A percentile compares a stretch with the other conserved stretches of the same genome.
Evolutionary conservation across 805 yeast genomes (phyloP).

Genomic region (Starmera amethionina): DNA sequence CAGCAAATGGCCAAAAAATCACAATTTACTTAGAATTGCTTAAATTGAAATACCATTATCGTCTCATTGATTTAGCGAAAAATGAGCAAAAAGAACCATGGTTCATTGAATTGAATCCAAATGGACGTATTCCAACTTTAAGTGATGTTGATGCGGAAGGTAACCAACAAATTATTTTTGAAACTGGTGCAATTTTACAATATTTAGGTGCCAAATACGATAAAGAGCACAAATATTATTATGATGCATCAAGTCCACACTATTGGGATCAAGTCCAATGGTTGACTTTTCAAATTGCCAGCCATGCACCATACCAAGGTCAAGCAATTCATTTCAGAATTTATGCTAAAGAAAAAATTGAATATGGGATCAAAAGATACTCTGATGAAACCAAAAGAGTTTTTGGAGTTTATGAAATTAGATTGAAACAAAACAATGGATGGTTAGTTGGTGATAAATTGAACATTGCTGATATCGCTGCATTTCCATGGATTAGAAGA

Average conservation of each 20-base stretch:
- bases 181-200: constrained; percentile 52
- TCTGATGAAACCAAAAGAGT: constrained; percentile 41
- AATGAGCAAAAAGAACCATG: constrained; percentile 45
- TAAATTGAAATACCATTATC: constrained; percentile 21
- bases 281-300: constrained; percentile 48
- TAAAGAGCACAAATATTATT: constrained; percentile 34
- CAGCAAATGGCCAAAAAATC: constrained; percentile 33
- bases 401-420: constrained; percentile 42
- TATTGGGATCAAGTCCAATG: constrained; percentile 48
- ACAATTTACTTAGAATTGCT: constrained; percentile 25
- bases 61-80: constrained; percentile 30
- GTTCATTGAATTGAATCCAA: constrained; percentile 48
- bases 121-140: constrained; percentile 55
- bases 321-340: constrained; percentile 40
- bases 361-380: constrained; percentile 45
- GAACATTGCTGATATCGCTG: constrained; percentile 48
- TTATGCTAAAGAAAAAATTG: constrained; percentile 40
- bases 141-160: constrained; percentile 29
- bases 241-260: constrained; percentile 23
- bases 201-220: constrained; percentile 56
- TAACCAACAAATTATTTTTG: constrained; percentile 35
- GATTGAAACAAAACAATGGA: constrained; percentile 39
- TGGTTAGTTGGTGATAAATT: constrained; percentile 52
- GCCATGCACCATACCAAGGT: constrained; percentile 55
- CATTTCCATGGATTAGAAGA: constrained; percentile 35